phyloP scores from a whole-genome alignment of 306 rosid genomes.

The Betula pendula region DNA sequence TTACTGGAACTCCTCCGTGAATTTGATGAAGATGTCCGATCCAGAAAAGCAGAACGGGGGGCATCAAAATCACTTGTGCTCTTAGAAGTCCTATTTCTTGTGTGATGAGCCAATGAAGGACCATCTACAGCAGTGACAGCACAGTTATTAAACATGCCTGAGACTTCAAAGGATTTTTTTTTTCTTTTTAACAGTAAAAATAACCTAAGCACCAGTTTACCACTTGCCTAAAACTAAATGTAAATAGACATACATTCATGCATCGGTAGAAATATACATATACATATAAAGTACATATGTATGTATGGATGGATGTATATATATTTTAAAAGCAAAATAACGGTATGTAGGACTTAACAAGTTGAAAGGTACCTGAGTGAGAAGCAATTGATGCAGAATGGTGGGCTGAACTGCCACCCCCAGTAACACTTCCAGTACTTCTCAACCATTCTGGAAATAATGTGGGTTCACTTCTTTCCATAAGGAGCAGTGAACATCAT shows the following conservation, averaged over 20 bases:
- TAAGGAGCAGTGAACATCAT: constrained; percentile 90
- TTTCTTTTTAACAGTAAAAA: neutral
- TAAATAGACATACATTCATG: neutral
- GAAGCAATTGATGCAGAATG: constrained; percentile 68
- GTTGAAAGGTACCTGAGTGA: constrained; percentile 58
- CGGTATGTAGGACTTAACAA: neutral
- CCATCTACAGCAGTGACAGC: constrained; percentile 50
- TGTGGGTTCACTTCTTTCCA: constrained; percentile 99
- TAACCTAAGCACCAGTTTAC: neutral
- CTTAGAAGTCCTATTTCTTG: constrained; percentile 71
- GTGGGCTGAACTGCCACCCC: constrained; percentile 86
- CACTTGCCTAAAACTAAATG: neutral
- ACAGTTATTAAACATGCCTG: constrained; percentile 12
- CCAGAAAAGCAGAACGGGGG: constrained; percentile 74
- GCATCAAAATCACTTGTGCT: constrained; percentile 63
- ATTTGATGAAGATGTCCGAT: constrained; percentile 78
- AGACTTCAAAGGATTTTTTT: neutral
- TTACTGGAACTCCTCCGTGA: constrained; percentile 73
- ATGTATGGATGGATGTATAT: neutral
- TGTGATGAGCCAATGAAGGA: constrained; percentile 45
- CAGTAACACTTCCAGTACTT: constrained; percentile 81
- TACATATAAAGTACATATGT: no score
- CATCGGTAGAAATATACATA: no score
- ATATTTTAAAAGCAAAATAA: neutral
- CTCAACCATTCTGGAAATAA: constrained; percentile 99